phyloP scores from a whole-genome alignment of 1,284 basidiomycete genomes.

The Ustilago nuda region DNA sequence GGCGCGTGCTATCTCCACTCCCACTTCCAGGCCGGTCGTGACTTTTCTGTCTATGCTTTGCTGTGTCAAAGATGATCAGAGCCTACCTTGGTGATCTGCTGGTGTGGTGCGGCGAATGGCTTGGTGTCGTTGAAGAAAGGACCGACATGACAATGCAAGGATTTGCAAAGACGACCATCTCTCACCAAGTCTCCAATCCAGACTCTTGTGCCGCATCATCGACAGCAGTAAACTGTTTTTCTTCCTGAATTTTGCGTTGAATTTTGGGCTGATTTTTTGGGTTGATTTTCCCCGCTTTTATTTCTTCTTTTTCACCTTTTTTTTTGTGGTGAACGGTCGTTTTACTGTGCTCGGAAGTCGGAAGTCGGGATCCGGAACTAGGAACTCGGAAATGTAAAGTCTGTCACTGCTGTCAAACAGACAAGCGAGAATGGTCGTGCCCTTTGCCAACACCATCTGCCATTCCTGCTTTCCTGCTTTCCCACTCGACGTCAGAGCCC shows the following conservation, averaged over 20 bases:
- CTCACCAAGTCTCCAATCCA: neutral
- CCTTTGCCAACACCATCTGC: neutral
- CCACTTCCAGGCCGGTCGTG: neutral
- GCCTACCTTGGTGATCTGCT: too few relatives aligned
- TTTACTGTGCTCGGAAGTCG: neutral
- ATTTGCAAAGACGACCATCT: neutral
- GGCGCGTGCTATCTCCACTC: neutral
- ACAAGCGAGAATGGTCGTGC: conserved; percentile 8
- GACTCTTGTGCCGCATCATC: neutral
- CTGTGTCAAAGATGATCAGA: neutral
- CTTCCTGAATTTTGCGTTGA: conserved; percentile 8
- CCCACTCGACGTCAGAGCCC: neutral
- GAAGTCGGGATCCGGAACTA: neutral
- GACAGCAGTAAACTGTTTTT: neutral
- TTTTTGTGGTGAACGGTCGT: neutral
- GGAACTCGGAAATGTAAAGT: neutral
- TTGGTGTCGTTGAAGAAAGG: neutral
- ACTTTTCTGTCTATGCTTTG: neutral
- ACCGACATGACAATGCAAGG: neutral
- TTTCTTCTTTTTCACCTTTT: conserved; percentile 1
- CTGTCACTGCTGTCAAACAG: neutral
- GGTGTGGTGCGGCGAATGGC: neutral
- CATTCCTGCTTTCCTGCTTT: neutral
- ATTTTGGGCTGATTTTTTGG: conserved; percentile 5
- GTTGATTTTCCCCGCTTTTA: conserved; percentile 7